These are phyloP conservation scores for Phialocephala subalpina DNA, from an alignment of 2,329 filamentous ascomycete species.

Conservation along the genomic window DNA sequence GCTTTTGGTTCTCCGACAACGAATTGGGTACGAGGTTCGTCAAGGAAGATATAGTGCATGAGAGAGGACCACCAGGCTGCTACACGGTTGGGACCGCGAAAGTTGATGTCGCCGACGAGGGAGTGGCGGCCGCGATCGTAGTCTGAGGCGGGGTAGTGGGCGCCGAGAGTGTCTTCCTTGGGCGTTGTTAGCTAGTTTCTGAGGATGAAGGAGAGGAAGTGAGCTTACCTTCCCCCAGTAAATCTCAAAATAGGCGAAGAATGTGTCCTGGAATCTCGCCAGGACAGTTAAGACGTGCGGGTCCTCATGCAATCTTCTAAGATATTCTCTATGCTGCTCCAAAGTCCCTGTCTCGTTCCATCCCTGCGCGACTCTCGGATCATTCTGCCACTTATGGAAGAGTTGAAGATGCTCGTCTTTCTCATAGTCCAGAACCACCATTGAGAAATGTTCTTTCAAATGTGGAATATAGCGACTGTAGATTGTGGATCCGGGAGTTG, in stretches of 20 bases:
- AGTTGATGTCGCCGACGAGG: constrained; percentile 64
- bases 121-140: constrained; percentile 68
- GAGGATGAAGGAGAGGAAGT: too few species aligned
- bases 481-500: constrained; percentile 71
- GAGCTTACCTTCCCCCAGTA: constrained; percentile 83
- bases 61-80: constrained; percentile 68
- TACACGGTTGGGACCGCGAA: constrained; percentile 67
- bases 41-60: constrained; percentile 70
- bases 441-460: constrained; percentile 78
- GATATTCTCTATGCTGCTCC: constrained; percentile 77
- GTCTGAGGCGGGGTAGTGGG: constrained; percentile 61
- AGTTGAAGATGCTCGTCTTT: constrained; percentile 70
- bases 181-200: too few species aligned
- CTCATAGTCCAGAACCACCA: constrained; percentile 75
- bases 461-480: constrained; percentile 85
- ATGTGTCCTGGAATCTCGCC: constrained; percentile 73
- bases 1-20: constrained; percentile 77
- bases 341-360: constrained; percentile 83
- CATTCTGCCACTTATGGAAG: constrained; percentile 85
- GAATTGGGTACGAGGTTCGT: constrained; percentile 63
- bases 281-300: constrained; percentile 76
- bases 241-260: constrained; percentile 81
- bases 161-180: constrained; percentile 68
- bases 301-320: constrained; percentile 70
- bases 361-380: constrained; percentile 79